phyloP scores from a whole-genome alignment of 2,329 filamentous ascomycete genomes.

The Orbilia blumenaviensis region DNA sequence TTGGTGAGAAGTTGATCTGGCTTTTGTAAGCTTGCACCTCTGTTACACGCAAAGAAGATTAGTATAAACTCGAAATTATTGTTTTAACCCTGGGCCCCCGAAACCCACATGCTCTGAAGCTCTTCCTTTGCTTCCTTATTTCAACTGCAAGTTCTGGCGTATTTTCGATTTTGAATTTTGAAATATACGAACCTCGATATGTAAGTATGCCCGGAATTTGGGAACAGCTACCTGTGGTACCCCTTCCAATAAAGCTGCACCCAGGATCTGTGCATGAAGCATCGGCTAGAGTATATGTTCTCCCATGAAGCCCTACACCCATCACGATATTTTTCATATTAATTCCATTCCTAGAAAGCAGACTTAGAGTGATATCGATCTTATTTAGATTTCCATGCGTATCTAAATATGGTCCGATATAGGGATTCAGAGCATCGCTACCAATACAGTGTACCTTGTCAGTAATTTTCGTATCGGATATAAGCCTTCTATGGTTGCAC shows the following conservation, averaged over 20 bases:
- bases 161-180: background rate
- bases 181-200: background rate
- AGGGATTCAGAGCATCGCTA: slow-evolving; percentile 40
- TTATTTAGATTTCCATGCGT: slow-evolving; percentile 52
- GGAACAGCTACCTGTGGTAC: slow-evolving; percentile 16
- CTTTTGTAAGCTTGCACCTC: background rate
- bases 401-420: slow-evolving; percentile 58
- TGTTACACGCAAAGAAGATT: too few relatives aligned
- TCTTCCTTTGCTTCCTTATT: too few relatives aligned
- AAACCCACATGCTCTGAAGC: too few relatives aligned
- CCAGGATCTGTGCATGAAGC: slow-evolving; percentile 55
- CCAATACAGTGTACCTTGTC: background rate
- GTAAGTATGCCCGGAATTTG: slow-evolving; percentile 14
- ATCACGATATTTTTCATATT: slow-evolving; percentile 52
- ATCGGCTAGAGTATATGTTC: slow-evolving; percentile 56
- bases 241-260: slow-evolving; percentile 53
- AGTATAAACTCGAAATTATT: too few relatives aligned
- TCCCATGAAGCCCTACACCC: slow-evolving; percentile 55
- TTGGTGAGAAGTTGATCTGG: too few relatives aligned
- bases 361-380: slow-evolving; percentile 56
- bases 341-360: slow-evolving; percentile 57
- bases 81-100: too few relatives aligned
- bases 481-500: too few relatives aligned
- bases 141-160: slow-evolving; percentile 57
- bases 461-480: background rate